Base-by-base conservation (phyloP, 345 rosid species). In the Cardamine resedifolia region DNA sequence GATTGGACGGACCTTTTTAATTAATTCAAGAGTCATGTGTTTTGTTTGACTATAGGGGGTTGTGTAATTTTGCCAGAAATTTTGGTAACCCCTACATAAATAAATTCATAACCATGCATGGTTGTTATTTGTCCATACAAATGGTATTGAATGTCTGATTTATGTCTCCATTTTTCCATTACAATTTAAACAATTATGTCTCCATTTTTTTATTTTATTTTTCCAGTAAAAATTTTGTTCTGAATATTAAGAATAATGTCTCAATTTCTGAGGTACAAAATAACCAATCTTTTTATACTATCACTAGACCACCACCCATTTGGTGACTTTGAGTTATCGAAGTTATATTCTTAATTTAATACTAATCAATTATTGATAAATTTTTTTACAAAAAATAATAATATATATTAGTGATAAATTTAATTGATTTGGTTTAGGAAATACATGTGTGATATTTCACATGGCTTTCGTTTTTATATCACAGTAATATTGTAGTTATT, bases 1-100 rank as follows among this genome's bases (percentile, higher is more conserved):
- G 11, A 45, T 73, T 73, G 10, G 19, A 38, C 51, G n/a, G n/a
- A n/a, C n/a, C n/a, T 49, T 26, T 66, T 58, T 48, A 20, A 38
- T 11, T 20, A 7, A 7, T 57, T 38, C 58, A 56, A 34, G 57
- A 10, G 26, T 49, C 67, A 66, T 58, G 45, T 74, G 67, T 19
- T 48, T 47, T 27, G 10, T 48, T 66, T 65, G 66, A 65, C 19
- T 45, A 41, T 38, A n/a, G 16, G 5, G 0, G 2, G 0, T 4
- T 15, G 0, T 52, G 16, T 71, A 11, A 5, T 18, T 38, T 47
- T 27, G 43, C 33, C 44, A 14, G 11, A 53, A 41, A 11, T 7
- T 58, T n/a, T n/a, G 48, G 48, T 44, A 44, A 44, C 47, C 45
- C 0, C 45, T 39, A 39, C 45, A 14, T 39, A 39, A 14, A 14